Base-by-base conservation (phyloP, 768 basidiomycete species). In the Butyriboletus loyo region DNA sequence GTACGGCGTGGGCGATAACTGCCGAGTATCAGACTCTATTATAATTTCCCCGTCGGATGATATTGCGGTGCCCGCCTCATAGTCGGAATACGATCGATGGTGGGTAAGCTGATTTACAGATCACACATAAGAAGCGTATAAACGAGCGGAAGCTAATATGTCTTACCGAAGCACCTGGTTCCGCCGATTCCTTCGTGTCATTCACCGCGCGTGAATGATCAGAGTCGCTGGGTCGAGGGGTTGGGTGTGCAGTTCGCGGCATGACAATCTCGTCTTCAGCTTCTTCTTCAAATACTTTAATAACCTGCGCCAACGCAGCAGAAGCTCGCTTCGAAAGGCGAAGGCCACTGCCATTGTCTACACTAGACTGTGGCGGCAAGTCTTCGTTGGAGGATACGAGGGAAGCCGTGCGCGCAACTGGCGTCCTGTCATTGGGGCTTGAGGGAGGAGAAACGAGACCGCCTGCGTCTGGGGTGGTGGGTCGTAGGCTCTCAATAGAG, bases 251-350 rank as follows among this genome's bases (percentile, higher is more conserved):
- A 36, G 83, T 82, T 51, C 88, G 79, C 38, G 85, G 85, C 73
- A 90, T 77, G 58, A 90, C 74, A 55, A 90, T 85, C 67, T 89
- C 84, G 67, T 91, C 88, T 56, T 87, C 88, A 0, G 75, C 62
- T 45, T 89, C 87, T 55, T 81, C 79, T 64, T 90, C 88, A 42
- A 91, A 79, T 66, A 90, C 87, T 61, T 82, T 80, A 50, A 93
- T 88, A 11, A 79, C 91, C 53, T 83, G 77, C 58, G 87, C 86
- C 32, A 93, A 67, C 0, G 90, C 89, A 66, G 87, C 62, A 31
- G 91, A 91, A 19, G 84, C 86, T 59, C 61, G 59, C 76, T 80
- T 76, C 74, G 48, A 89, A 60, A 19, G 74, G 17, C 58, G 69
- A 47, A 48, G 7, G 28, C 45, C 41, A 50, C 48, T 59, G 32